These are phyloP conservation scores for Ceratocystis cacaofunesta DNA, from an alignment of 2,329 filamentous ascomycete genomes.

Conservation along the genomic window DNA sequence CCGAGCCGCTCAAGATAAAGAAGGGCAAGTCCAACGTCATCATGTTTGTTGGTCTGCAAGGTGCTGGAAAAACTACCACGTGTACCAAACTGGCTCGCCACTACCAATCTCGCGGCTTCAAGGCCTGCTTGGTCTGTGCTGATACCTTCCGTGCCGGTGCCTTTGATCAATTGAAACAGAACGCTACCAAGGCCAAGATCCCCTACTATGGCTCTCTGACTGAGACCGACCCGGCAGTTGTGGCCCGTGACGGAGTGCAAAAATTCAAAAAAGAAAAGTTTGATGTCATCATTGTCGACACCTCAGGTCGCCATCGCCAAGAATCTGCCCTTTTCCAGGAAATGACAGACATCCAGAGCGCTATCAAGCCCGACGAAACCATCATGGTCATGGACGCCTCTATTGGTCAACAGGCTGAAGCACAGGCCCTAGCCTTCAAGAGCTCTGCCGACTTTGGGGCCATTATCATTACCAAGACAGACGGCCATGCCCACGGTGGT, in stretches of 20 bases:
- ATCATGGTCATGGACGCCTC: constrained; percentile 96
- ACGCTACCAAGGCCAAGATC: constrained; percentile 96
- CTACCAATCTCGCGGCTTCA: constrained; percentile 88
- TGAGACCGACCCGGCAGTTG: constrained; percentile 86
- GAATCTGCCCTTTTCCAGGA: constrained; percentile 92
- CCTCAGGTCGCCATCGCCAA: constrained; percentile 84
- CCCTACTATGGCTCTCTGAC: constrained; percentile 96
- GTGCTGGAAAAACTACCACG: constrained; percentile 93
- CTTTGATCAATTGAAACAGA: constrained; percentile 97
- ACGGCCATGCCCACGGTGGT: constrained; percentile 87
- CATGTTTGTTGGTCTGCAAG: constrained; percentile 98
- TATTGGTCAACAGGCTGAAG: constrained; percentile 90
- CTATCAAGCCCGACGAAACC: constrained; percentile 79
- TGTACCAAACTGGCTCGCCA: constrained; percentile 93
- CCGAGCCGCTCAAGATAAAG: constrained; percentile 89
- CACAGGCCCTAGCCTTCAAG: constrained; percentile 92
- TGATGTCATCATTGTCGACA: constrained; percentile 97
- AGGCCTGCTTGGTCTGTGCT: constrained; percentile 84
- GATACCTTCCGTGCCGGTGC: constrained; percentile 97
- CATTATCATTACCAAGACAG: constrained; percentile 98
- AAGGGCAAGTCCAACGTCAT: constrained; percentile 95
- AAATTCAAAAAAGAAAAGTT: constrained; percentile 99
- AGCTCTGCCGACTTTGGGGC: constrained; percentile 92
- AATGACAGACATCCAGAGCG: constrained; percentile 91
- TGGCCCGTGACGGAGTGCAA: constrained; percentile 88